Conservation (phyloP, 1,284 basidiomycete genomes). For the Afroboletus lepidellus region DNA sequence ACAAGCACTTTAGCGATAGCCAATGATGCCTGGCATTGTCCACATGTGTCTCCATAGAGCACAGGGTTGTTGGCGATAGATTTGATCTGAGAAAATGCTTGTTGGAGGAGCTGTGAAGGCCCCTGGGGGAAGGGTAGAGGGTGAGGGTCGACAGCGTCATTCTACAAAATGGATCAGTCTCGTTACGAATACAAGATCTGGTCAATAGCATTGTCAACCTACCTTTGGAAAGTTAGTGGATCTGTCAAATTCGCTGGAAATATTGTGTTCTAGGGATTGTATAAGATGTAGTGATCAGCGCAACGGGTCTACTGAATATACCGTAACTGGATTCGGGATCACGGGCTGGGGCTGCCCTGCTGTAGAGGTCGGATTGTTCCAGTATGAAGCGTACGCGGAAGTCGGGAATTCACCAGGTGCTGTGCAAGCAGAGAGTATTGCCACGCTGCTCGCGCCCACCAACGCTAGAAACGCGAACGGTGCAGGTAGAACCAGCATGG, state of each 20-base stretch:
- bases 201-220: not conserved
- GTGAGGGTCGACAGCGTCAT: constrained; percentile 62
- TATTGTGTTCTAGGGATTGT: constrained; percentile 41
- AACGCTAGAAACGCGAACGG: constrained; percentile 16
- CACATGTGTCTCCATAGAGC: constrained; percentile 52
- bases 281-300: constrained; percentile 1
- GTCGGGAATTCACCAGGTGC: constrained; percentile 65
- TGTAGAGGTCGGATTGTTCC: constrained; percentile 67
- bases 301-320: constrained; percentile 30
- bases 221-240: constrained; percentile 56
- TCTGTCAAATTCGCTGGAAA: constrained; percentile 59
- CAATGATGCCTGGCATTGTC: constrained; percentile 60
- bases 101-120: constrained; percentile 42
- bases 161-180: constrained; percentile 26
- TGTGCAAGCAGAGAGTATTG: constrained; percentile 44
- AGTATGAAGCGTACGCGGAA: constrained; percentile 57
- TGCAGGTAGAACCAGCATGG: constrained; percentile 16
- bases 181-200: constrained; percentile 6
- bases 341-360: constrained; percentile 65
- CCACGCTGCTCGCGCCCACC: not conserved
- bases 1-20: constrained; percentile 64
- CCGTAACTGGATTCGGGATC: constrained; percentile 62
- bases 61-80: constrained; percentile 49
- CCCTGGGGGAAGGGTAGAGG: constrained; percentile 55
- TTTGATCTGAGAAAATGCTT: constrained; percentile 52